phyloP scores from a whole-genome alignment of 2,329 filamentous ascomycete genomes.

The Xylaria digitata region DNA sequence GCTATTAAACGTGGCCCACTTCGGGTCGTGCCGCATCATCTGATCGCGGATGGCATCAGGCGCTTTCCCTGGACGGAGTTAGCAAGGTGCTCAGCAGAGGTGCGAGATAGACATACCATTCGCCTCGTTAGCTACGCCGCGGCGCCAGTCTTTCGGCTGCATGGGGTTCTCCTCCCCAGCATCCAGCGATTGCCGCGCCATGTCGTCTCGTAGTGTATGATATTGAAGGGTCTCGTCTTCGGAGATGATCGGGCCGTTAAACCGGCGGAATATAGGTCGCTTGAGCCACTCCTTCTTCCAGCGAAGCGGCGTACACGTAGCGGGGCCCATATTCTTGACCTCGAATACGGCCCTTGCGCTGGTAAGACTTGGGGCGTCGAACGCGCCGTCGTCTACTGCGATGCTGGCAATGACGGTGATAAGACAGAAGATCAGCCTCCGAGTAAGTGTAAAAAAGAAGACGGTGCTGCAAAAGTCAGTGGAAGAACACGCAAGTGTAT shows the following conservation, averaged over 20 bases:
- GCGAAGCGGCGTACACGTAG: no score
- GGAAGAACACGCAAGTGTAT: no score
- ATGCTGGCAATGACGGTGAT: no score
- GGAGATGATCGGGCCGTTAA: no score
- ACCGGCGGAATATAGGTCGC: no score
- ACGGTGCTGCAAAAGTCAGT: neutral
- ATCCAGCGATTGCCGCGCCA: neutral
- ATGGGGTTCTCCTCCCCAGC: neutral
- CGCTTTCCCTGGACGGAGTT: neutral
- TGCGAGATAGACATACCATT: neutral
- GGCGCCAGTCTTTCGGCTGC: neutral
- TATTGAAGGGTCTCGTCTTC: no score
- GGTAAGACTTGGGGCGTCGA: no score
- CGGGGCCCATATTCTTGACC: no score
- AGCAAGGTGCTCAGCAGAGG: neutral
- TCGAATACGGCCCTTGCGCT: no score
- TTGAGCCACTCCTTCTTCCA: no score
- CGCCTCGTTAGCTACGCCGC: neutral
- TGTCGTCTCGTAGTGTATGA: neutral
- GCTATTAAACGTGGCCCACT: neutral
- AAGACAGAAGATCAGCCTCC: no score
- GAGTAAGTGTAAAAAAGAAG: neutral
- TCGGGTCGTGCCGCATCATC: neutral
- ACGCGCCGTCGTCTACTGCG: no score
- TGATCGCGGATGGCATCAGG: neutral